phyloP scores from a whole-genome alignment of 78 protist genomes.

The Trichosphaerium sp. region DNA sequence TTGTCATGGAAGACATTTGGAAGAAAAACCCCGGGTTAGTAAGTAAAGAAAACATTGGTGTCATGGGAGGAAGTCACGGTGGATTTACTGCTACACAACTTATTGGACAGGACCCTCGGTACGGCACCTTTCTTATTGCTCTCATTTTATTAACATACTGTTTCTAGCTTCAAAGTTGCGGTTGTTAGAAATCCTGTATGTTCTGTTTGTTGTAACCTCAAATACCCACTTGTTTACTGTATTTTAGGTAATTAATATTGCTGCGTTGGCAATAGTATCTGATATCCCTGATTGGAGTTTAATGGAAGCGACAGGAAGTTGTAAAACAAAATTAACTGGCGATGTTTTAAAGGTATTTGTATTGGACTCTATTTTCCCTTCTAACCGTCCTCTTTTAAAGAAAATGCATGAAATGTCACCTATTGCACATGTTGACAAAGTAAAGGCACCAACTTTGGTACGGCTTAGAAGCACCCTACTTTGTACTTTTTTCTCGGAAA shows the following conservation, averaged over 20 bases:
- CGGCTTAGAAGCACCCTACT: no score
- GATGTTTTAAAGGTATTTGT: neutral
- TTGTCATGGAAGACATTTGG: neutral
- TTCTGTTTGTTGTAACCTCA: no score
- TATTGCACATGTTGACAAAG: neutral
- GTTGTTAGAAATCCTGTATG: conserved; percentile 39
- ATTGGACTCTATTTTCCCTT: conserved; percentile 1
- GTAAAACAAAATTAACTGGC: no score
- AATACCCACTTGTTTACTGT: no score
- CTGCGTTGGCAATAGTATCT: neutral
- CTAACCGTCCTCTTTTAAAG: conserved; percentile 2
- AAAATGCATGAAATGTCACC: conserved; percentile 31
- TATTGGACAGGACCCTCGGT: neutral
- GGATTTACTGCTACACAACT: conserved; percentile 21
- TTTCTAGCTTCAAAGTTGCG: neutral
- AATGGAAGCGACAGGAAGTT: no score
- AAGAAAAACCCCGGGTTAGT: no score
- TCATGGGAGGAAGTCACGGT: conserved; percentile 35
- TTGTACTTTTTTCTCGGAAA: no score
- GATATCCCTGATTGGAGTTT: conserved; percentile 46
- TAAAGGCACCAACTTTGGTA: conserved; percentile 4
- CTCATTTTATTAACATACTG: no score
- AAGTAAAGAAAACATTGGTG: no score
- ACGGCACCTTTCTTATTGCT: no score
- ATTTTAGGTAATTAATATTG: conserved; percentile 22